phyloP scores from a whole-genome alignment of 2,329 filamentous ascomycete species.

The Beauveria varroae region DNA sequence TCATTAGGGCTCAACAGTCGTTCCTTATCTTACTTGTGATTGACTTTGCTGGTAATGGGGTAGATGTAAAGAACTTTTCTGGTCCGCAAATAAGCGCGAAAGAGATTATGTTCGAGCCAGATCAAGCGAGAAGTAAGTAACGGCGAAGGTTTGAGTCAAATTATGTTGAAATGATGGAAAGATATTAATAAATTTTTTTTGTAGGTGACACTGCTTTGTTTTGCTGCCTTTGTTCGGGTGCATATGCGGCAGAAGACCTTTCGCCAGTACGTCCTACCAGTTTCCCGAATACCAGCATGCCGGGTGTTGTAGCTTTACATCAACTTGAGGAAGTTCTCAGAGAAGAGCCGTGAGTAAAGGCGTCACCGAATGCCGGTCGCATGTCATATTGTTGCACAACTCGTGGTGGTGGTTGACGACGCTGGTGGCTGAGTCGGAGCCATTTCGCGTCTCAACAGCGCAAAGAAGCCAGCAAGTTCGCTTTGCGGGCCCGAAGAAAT shows the following conservation, averaged over 20 bases:
- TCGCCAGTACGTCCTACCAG: too few species aligned
- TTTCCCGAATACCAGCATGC: neutral
- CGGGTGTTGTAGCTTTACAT: neutral
- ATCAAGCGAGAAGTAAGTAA: neutral
- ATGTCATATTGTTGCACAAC: neutral
- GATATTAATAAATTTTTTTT: too few species aligned
- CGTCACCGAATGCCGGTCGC: conserved; percentile 1
- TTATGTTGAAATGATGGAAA: too few species aligned
- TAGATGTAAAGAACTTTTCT: neutral
- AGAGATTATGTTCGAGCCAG: neutral
- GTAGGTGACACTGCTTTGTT: too few species aligned
- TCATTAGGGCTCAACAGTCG: conserved; percentile 10
- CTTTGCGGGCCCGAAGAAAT: neutral
- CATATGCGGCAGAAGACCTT: too few species aligned
- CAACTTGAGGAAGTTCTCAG: too few species aligned
- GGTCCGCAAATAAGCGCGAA: neutral
- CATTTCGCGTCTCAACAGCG: neutral
- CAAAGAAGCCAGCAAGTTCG: neutral
- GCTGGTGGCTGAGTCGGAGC: conserved; percentile 2
- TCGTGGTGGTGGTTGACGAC: neutral
- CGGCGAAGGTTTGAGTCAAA: too few species aligned
- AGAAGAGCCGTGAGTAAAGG: neutral
- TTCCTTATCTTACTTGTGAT: neutral
- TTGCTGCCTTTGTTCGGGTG: too few species aligned
- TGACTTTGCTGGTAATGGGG: neutral